Evolutionary conservation across 73 alveolate genomes (phyloP), one percentile per base, ranked within the genome.

Genomic region (Paramecium octaurelia): DNA sequence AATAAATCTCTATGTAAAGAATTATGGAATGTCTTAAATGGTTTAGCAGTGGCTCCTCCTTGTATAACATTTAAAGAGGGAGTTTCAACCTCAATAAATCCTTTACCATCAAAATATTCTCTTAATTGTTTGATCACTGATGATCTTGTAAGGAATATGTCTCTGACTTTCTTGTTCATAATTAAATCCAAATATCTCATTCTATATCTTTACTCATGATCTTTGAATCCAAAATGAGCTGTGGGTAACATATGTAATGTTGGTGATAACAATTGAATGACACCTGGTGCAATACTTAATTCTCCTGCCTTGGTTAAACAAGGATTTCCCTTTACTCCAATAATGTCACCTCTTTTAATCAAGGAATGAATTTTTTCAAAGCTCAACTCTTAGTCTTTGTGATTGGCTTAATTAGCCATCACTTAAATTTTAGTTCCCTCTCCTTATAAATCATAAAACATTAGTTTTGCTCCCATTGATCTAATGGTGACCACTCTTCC

Each of bases 11-110:
- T 96, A 93, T 98, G 92, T 31, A 99, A 94, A 73, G 98, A 99
- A 96, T 99, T 99, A 96, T 99, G 99, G 95, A 94, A 97, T 24
- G 99, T 99, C 58, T 95, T 95, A 95, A 99, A 99, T n/a, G 99
- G 99, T 88, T 93, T 97, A 21, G 99, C 99, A 71, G 99, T 94
- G 3, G 99, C 99, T 11, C 99, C 99, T 40, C 99, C 99, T 6
- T 99, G 98, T 43, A 97, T 97, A 99, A 98, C 97, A 88, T 98
- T 99, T 99, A 99, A 97, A 99, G 96, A 97, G 36, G 99, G 99
- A 54, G 99, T 99, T 93, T 99, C 99, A 21, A 98, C 99, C 86
- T 99, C 99, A 18, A 95, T 64, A 97, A 99, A 99, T 11, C 99
- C 99, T 43, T 99, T 92, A 31, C 93, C 97, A 75, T 93, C 97